Conservation (phyloP, 345 rosid genomes). For the Heritiera fomes region DNA sequence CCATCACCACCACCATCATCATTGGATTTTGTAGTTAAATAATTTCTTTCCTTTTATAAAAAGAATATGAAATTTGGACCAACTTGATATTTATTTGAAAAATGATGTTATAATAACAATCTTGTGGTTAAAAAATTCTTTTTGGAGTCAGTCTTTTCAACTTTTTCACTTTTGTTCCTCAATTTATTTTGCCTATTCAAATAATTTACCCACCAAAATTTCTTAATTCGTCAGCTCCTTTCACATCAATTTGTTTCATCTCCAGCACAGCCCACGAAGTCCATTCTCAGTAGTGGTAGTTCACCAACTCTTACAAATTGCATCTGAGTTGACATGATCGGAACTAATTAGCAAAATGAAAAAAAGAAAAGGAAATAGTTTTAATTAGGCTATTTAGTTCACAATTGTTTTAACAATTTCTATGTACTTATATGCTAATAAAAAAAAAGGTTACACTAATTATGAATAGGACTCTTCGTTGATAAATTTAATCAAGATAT, state of each 20-base stretch:
- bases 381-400: background rate
- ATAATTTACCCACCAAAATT: constrained; percentile 3
- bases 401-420: background rate
- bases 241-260: constrained; percentile 1
- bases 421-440: no score
- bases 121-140: no score
- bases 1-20: background rate
- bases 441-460: no score
- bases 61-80: background rate
- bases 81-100: background rate
- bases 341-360: background rate
- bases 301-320: constrained; percentile 20
- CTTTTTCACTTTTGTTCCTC: background rate
- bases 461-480: no score
- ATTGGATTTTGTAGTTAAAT: background rate
- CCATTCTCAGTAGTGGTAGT: constrained; percentile 18
- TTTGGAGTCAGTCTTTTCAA: constrained; percentile 8
- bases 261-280: background rate
- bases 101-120: no score
- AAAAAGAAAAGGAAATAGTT: no score
- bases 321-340: background rate
- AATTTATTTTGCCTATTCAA: background rate
- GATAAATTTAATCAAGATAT: no score
- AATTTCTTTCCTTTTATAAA: background rate
- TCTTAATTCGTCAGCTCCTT: background rate